A percentile compares a stretch with the other conserved stretches of the same genome.
phyloP scores from a whole-genome alignment of 1,284 basidiomycete genomes.

The Polyporus tsugae region DNA sequence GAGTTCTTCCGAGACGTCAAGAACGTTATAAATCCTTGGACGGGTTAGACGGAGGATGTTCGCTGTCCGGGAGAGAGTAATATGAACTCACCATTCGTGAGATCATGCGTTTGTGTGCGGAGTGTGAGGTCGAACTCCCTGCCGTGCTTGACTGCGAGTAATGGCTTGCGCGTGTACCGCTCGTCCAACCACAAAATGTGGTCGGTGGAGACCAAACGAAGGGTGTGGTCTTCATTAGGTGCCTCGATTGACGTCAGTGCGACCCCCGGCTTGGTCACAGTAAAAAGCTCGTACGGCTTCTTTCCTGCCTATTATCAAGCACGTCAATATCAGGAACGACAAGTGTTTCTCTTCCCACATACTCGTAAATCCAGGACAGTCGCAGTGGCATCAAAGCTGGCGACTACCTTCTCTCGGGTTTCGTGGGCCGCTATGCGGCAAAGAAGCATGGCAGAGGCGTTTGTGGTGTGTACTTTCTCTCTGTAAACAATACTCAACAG shows the following conservation, averaged over 20 bases:
- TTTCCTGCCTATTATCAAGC: constrained; percentile 36
- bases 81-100: constrained; percentile 47
- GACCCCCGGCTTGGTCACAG: constrained; percentile 43
- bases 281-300: constrained; percentile 44
- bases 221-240: constrained; percentile 49
- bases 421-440: constrained; percentile 21
- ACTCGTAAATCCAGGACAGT: constrained; percentile 60
- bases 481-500: constrained; percentile 17
- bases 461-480: constrained; percentile 19
- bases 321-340: constrained; percentile 1
- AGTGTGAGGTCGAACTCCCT: constrained; percentile 69
- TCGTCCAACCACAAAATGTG: constrained; percentile 75
- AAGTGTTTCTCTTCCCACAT: neutral
- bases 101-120: constrained; percentile 47
- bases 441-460: neutral
- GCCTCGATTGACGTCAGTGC: constrained; percentile 62
- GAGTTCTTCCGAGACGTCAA: constrained; percentile 65
- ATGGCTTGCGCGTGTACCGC: constrained; percentile 59
- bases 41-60: neutral
- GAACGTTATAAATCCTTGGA: constrained; percentile 53
- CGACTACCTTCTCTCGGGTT: constrained; percentile 35
- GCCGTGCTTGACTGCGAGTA: constrained; percentile 68
- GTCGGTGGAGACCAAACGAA: constrained; percentile 64
- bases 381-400: constrained; percentile 44
- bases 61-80: neutral